Base-by-base conservation (phyloP, 2,329 filamentous ascomycete species). In the Dryadomyces quercus-mongolicae region DNA sequence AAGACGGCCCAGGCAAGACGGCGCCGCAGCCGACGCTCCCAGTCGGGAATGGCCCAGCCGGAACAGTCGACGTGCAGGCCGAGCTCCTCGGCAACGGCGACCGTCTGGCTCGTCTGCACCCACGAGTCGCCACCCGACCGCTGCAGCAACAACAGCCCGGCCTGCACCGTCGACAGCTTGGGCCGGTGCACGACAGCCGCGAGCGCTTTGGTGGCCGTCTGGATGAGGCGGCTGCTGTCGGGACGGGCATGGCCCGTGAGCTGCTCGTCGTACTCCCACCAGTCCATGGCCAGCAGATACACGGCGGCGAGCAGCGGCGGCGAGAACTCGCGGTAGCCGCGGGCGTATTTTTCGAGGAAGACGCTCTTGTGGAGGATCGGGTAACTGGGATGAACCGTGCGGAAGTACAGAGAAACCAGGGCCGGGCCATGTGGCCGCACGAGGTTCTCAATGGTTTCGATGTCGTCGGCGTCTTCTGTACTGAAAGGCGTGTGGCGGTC, bases 1-100 rank as follows among this genome's bases (percentile, higher is more conserved):
- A 93, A 95, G 51, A 95, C 69, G 2, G 88, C 90, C 90, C 91
- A 95, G 1, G 88, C 89, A 45, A 95, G 78, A 50, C 91, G 81
- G 66, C 92, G 93, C 57, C 91, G 78, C 56, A 95, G 68, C 0
- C 88, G 86, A 61, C 86, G 85, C 67, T 95, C 90, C 89, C 90
- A 95, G 0, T 77, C 76, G 31, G 90, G 88, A 53, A 95, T 92
- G 58, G 88, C 88, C 91, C 91, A 95, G 52, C 76, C 75, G 5
- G 85, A 81, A 70, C 89, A 95, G 68, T 95, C 89, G 44, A 95
- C 81, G 66, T 96, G 90, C 43, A 96, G 73, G 49, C 91, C 91
- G 2, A 96, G 76, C 67, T 95, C 89, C 66, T 95, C 90, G 1
- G 81, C 85, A 45, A 93, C 83, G 21, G 90, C 90, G 9, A 95